Base-by-base conservation (phyloP, 2,329 filamentous ascomycete genomes). In the Magnaporthiopsis incrustans region DNA sequence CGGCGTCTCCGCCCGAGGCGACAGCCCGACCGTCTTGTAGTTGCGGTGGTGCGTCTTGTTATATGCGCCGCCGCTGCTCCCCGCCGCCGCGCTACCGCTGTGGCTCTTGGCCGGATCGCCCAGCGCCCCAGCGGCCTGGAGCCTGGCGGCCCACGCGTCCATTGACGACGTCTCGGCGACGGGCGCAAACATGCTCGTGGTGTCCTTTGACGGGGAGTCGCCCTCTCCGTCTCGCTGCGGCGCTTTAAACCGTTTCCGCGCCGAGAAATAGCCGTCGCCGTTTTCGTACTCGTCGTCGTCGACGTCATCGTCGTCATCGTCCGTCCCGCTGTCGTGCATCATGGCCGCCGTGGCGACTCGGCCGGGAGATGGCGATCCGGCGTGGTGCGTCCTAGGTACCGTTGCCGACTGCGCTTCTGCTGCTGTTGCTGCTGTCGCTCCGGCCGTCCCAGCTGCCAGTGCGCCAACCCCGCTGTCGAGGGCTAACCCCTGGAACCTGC, bases 401-500 rank as follows among this genome's bases (percentile, higher is more conserved):
- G 61, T 30, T 38, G 30, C 61, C 25, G 11, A 12, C 33, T 33
- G 32, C 30, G 11, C 8, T 18, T n/a, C 35, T 4, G 53, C 61
- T 22, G 61, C 26, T 11, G n/a, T 25, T 60, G 58, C 57, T 12
- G 56, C 27, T 5, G 27, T 5, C 14, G 57, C 11, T 4, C 18
- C 57, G 15, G 6, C 18, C 6, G 57, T 58, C 25, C 27, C 27
- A 30, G 57, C 57, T 15, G 57, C 25, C 25, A 27, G 18, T n/a
- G 8, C 44, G 77, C 79, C 81, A 74, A 77, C 80, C 76, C 79
- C 81, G 71, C 75, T 69, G 71, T 73, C 70, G 68, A 85, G 73
- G 18, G 76, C 78, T 62, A 85, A 77, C 64, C 82, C 79, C 62
- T 77, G 77, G 72, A 86, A 84, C 69, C 77, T 77, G 70, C 81